These are phyloP conservation scores for Spergularia bocconei DNA, from an alignment of 148 eudicot genomes.

Conservation along the genomic window DNA sequence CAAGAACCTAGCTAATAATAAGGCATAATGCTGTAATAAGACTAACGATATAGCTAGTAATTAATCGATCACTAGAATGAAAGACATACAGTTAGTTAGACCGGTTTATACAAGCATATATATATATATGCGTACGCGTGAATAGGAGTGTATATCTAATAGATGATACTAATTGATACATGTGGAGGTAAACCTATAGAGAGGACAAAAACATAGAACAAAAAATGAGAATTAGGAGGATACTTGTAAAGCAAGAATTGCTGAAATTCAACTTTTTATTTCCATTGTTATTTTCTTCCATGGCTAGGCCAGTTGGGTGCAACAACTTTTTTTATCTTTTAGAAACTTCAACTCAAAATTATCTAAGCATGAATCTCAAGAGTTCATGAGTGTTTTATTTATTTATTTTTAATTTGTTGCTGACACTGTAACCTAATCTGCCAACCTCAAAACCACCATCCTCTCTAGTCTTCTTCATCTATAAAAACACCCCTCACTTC, in stretches of 20 bases:
- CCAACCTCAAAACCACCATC: conserved; percentile 53
- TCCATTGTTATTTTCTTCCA: neutral
- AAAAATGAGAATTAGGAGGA: conserved; percentile 19
- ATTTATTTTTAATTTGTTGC: neutral
- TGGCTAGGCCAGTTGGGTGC: conserved; percentile 39
- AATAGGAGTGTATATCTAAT: too few relatives aligned
- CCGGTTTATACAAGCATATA: too few relatives aligned
- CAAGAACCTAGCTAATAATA: too few relatives aligned
- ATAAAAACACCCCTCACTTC: conserved; percentile 31
- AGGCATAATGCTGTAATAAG: too few relatives aligned
- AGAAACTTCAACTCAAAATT: conserved; percentile 18
- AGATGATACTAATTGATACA: neutral
- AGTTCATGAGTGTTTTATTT: too few relatives aligned
- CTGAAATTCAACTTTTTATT: conserved; percentile 26
- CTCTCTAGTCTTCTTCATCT: conserved; percentile 30
- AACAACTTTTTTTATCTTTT: conserved; percentile 20
- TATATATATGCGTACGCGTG: too few relatives aligned
- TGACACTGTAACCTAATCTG: conserved; percentile 44
- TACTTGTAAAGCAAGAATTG: conserved; percentile 32
- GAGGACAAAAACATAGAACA: neutral
- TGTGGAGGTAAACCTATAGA: neutral
- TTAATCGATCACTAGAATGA: too few relatives aligned
- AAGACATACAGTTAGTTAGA: too few relatives aligned
- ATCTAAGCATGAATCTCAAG: neutral
- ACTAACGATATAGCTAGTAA: too few relatives aligned